phyloP scores from a whole-genome alignment of 2,329 filamentous ascomycete genomes.

The Pseudocercospora macadamiae region DNA sequence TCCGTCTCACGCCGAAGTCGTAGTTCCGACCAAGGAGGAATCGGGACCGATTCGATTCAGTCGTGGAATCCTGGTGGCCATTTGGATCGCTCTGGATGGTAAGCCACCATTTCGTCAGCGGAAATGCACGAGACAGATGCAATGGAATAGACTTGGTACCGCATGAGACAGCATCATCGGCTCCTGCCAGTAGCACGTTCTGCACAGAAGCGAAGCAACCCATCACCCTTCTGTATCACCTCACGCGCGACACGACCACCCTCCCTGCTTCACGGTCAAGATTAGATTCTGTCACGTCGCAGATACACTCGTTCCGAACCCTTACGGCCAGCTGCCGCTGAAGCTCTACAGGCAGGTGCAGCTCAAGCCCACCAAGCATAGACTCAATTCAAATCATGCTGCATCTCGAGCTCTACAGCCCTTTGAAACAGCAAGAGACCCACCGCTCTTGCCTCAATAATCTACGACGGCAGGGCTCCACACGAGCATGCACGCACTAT shows the following conservation, averaged over 20 bases:
- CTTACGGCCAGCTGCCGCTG: background rate
- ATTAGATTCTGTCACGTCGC: background rate
- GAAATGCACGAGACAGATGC: background rate
- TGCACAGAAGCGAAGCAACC: background rate
- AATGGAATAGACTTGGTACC: background rate
- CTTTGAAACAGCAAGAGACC: background rate
- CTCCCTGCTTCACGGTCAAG: background rate
- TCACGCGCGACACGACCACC: background rate
- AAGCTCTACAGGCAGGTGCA: background rate
- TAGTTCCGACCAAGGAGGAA: background rate
- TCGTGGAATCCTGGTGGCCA: background rate
- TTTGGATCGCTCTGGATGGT: conserved; percentile 9
- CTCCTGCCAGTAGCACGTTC: background rate
- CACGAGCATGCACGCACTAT: background rate
- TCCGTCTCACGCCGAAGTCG: background rate
- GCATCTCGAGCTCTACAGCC: conserved; percentile 1
- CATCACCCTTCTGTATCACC: background rate
- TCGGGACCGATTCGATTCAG: background rate
- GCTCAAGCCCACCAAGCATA: conserved; percentile 13
- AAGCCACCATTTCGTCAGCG: conserved; percentile 7
- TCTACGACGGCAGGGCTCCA: too few species aligned
- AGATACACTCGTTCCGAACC: background rate
- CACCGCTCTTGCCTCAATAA: background rate
- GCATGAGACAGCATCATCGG: background rate
- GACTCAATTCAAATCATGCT: conserved; percentile 9